Conservation (phyloP, 306 rosid species). For the Citrullus colocynthis region DNA sequence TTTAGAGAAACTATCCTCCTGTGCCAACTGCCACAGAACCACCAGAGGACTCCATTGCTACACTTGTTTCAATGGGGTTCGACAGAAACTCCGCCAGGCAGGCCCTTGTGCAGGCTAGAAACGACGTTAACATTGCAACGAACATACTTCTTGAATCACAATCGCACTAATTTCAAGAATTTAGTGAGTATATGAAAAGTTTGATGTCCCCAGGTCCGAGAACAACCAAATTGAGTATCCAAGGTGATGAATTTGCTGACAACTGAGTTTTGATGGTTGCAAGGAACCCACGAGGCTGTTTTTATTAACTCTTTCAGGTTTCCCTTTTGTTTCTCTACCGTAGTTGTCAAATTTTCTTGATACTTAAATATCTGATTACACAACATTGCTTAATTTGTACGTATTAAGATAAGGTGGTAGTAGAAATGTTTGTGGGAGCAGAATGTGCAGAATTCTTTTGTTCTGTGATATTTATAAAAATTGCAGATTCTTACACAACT, state of each 20-base stretch:
- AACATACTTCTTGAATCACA: conserved; percentile 87
- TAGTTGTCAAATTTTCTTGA: conserved; percentile 17
- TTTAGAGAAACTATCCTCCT: conserved; percentile 64
- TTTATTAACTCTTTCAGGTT: conserved; percentile 18
- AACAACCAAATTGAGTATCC: conserved; percentile 14
- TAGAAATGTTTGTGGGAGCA: background rate
- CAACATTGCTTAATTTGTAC: background rate
- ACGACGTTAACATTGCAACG: conserved; percentile 82
- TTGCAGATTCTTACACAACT: background rate
- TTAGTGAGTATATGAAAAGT: conserved; percentile 8
- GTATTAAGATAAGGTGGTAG: background rate
- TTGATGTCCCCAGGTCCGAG: conserved; percentile 7
- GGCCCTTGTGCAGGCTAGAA: conserved; percentile 86
- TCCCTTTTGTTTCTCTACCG: conserved; percentile 10
- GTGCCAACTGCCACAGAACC: conserved; percentile 57
- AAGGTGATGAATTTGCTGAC: conserved; percentile 17
- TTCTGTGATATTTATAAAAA: background rate
- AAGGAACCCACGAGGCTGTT: conserved; percentile 18
- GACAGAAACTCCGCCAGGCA: conserved; percentile 89
- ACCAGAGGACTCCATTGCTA: conserved; percentile 59
- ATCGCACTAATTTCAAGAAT: conserved; percentile 28
- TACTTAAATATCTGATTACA: background rate
- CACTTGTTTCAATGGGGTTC: conserved; percentile 92
- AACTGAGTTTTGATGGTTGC: conserved; percentile 21
- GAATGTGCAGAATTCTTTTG: conserved; percentile 2